These are phyloP conservation scores for Torrubiella hemipterigena DNA, from an alignment of 2,329 filamentous ascomycete species.

Conservation along the genomic window DNA sequence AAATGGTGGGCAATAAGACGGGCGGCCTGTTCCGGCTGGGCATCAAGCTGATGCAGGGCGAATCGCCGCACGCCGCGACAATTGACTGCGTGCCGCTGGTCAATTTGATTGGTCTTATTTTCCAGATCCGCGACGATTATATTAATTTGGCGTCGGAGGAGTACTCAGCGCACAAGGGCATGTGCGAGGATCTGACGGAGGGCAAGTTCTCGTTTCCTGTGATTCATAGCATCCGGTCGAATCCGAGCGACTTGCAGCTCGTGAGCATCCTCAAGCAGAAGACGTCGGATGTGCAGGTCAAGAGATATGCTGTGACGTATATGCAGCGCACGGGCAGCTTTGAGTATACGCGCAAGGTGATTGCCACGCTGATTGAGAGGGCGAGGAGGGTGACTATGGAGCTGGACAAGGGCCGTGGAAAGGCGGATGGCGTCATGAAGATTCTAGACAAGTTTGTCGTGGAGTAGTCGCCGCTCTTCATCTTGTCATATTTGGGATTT, in stretches of 20 bases:
- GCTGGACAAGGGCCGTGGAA: slow-evolving; percentile 49
- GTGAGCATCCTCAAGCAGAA: slow-evolving; percentile 90
- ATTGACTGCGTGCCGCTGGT: slow-evolving; percentile 72
- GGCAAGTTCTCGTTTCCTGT: slow-evolving; percentile 96
- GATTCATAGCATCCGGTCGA: slow-evolving; percentile 79
- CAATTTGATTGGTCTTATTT: slow-evolving; percentile 73
- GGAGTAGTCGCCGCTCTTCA: too few species aligned
- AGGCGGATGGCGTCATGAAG: slow-evolving; percentile 44
- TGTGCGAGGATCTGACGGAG: slow-evolving; percentile 92
- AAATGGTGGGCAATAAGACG: slow-evolving; percentile 48
- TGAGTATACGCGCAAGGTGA: slow-evolving; percentile 63
- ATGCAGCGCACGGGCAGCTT: slow-evolving; percentile 90
- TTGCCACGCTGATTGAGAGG: slow-evolving; percentile 50
- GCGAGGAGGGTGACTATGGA: slow-evolving; percentile 51
- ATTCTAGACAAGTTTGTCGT: slow-evolving; percentile 57
- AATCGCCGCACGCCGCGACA: slow-evolving; percentile 31
- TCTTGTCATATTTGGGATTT: too few species aligned
- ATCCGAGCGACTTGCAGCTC: slow-evolving; percentile 64
- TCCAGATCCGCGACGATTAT: slow-evolving; percentile 90
- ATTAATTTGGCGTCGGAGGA: slow-evolving; percentile 66
- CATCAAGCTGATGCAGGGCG: slow-evolving; percentile 79
- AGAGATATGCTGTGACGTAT: slow-evolving; percentile 79
- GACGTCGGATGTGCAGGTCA: slow-evolving; percentile 75
- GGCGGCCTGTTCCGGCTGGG: slow-evolving; percentile 76
- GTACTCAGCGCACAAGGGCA: slow-evolving; percentile 81